A percentile compares a stretch with the other conserved stretches of the same genome.
These are phyloP conservation scores for Tetrapisispora pingtungensis DNA, from an alignment of 805 yeast genomes.

Conservation along the genomic window DNA sequence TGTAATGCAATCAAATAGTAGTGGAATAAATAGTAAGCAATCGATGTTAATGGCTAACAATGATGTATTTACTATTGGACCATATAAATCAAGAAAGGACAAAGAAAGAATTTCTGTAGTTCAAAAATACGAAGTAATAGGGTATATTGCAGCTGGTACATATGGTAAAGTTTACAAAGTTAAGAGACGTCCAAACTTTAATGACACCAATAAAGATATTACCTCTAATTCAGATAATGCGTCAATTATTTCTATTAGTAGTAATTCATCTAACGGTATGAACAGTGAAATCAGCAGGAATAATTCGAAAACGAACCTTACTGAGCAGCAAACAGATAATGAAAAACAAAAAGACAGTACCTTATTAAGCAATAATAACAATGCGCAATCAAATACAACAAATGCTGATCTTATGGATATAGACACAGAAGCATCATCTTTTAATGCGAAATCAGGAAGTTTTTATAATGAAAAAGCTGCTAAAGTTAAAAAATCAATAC, in stretches of 20 bases:
- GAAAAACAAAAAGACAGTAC: background rate
- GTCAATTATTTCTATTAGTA: background rate
- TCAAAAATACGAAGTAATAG: constrained; percentile 78
- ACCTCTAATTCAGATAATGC: background rate
- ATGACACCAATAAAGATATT: constrained; percentile 17
- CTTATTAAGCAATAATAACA: too few relatives aligned
- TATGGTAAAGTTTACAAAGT: constrained; percentile 97
- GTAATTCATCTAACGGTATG: background rate
- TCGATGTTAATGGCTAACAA: constrained; percentile 47
- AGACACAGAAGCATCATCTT: background rate
- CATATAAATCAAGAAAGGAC: constrained; percentile 58
- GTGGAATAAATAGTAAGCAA: constrained; percentile 21
- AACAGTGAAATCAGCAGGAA: too few relatives aligned
- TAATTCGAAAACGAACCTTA: background rate
- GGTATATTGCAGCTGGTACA: constrained; percentile 97
- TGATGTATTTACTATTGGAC: constrained; percentile 44
- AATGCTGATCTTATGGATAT: background rate
- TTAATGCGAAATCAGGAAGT: background rate
- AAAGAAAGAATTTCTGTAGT: constrained; percentile 58
- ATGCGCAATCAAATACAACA: background rate
- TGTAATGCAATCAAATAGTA: constrained; percentile 6
- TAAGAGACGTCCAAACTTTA: constrained; percentile 18
- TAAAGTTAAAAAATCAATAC: background rate
- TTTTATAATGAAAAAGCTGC: background rate
- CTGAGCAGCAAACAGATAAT: background rate